phyloP scores from a whole-genome alignment of 2,329 filamentous ascomycete species.

The Lasiodiplodia hormozganensis region DNA sequence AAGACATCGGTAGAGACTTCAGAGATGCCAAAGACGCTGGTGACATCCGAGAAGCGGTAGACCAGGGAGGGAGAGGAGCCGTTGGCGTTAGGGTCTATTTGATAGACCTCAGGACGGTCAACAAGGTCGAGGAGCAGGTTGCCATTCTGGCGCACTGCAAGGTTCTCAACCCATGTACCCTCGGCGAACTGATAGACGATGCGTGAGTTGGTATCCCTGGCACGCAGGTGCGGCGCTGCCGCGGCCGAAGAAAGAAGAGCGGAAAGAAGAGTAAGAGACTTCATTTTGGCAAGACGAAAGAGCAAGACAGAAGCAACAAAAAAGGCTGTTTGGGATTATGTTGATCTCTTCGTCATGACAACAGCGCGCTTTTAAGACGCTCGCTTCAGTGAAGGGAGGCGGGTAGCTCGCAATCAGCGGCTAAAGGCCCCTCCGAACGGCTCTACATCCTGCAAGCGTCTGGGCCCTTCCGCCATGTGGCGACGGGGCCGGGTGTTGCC shows the following conservation, averaged over 20 bases:
- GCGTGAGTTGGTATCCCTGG: neutral
- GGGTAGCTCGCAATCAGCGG: conserved; percentile 6
- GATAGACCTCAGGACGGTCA: conserved; percentile 41
- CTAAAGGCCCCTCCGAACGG: neutral
- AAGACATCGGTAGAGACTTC: conserved; percentile 44
- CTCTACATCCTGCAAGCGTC: neutral
- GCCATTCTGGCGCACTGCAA: conserved; percentile 46
- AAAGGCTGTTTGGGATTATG: neutral
- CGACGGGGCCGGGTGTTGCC: neutral
- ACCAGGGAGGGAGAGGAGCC: conserved; percentile 36
- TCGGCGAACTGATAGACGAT: conserved; percentile 37
- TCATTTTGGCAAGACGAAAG: conserved; percentile 3
- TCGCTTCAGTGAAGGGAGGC: neutral
- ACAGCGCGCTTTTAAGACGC: neutral
- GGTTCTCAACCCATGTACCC: conserved; percentile 47
- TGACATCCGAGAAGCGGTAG: conserved; percentile 37
- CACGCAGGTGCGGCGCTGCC: neutral
- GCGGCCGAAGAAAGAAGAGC: neutral
- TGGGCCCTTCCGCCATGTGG: neutral
- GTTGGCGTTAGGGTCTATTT: conserved; percentile 40
- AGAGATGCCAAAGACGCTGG: conserved; percentile 46
- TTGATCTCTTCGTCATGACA: neutral
- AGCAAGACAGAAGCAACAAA: neutral
- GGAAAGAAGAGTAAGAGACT: neutral
- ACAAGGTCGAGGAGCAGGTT: conserved; percentile 46